Evolutionary conservation across 1,284 basidiomycete species (phyloP).

Genomic region (Xanthoconium separans): DNA sequence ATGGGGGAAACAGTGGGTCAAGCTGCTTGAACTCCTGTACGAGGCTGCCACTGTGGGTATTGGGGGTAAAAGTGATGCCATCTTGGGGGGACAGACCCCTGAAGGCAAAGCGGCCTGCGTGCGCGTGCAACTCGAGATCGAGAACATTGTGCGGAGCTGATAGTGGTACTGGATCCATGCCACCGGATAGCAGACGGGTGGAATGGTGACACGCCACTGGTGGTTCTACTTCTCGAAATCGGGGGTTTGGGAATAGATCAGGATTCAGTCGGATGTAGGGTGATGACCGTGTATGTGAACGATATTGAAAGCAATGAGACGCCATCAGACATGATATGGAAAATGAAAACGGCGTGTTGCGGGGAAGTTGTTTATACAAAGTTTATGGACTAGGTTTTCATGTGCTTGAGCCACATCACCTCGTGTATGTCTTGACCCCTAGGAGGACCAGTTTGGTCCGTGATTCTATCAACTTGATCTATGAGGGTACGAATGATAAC

Average conservation of each 20-base stretch:
- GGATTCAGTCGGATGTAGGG: conserved; percentile 10
- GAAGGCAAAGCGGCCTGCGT: conserved; percentile 61
- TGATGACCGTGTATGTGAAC: conserved; percentile 19
- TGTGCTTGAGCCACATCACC: conserved; percentile 11
- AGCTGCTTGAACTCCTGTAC: conserved; percentile 68
- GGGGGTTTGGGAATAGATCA: conserved; percentile 5
- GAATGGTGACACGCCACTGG: conserved; percentile 15
- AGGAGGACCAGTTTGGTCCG: conserved; percentile 6
- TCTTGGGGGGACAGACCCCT: conserved; percentile 54
- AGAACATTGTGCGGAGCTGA: conserved; percentile 50
- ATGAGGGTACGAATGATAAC: conserved; percentile 11
- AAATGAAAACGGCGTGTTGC: conserved; percentile 30
- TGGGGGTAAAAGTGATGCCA: conserved; percentile 28
- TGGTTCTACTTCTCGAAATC: conserved; percentile 8
- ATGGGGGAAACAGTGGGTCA: conserved; percentile 80
- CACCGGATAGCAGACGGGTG: not conserved
- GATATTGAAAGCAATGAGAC: not conserved
- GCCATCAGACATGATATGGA: conserved; percentile 9
- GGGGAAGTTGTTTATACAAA: conserved; percentile 25
- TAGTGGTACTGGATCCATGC: conserved; percentile 14
- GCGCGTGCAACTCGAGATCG: conserved; percentile 62
- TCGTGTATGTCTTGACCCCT: conserved; percentile 17
- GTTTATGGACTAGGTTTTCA: conserved; percentile 17
- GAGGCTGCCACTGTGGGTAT: conserved; percentile 58
- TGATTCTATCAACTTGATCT: conserved; percentile 22